Evolutionary conservation across 495 filamentous ascomycete species (phyloP).

Genomic region (Xylaria venustula): DNA sequence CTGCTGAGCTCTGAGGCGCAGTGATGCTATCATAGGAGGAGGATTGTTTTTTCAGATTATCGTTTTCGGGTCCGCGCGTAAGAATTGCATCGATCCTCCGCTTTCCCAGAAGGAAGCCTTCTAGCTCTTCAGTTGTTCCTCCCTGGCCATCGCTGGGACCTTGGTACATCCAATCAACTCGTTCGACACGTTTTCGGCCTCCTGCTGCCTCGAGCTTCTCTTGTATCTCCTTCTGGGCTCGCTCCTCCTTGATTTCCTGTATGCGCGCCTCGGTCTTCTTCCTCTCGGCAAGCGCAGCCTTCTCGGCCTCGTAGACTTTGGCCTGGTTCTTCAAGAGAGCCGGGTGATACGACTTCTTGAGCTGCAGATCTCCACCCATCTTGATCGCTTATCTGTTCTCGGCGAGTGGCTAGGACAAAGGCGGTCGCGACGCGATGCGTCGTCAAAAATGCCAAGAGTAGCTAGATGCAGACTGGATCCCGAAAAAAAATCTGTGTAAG

Average conservation of each 20-base stretch:
- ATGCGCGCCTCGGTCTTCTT: constrained; percentile 72
- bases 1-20: constrained; percentile 52
- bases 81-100: constrained; percentile 80
- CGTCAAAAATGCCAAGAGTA: not conserved
- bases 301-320: constrained; percentile 82
- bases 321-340: constrained; percentile 77
- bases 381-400: constrained; percentile 38
- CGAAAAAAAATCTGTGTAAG: no score
- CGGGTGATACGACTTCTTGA: constrained; percentile 98
- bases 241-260: constrained; percentile 92
- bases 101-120: constrained; percentile 91
- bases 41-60: constrained; percentile 81
- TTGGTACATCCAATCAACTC: constrained; percentile 97
- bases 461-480: no score
- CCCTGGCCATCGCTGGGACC: constrained; percentile 77
- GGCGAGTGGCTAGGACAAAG: constrained; percentile 14
- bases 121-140: constrained; percentile 88
- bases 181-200: constrained; percentile 66
- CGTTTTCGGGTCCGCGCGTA: constrained; percentile 78
- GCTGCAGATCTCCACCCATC: constrained; percentile 87
- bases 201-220: constrained; percentile 87
- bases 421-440: not conserved
- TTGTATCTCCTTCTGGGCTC: constrained; percentile 87
- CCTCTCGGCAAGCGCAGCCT: constrained; percentile 91
- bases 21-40: constrained; percentile 62